phyloP scores from a whole-genome alignment of 192 early-diverging fungal species.

The Podila horticola region DNA sequence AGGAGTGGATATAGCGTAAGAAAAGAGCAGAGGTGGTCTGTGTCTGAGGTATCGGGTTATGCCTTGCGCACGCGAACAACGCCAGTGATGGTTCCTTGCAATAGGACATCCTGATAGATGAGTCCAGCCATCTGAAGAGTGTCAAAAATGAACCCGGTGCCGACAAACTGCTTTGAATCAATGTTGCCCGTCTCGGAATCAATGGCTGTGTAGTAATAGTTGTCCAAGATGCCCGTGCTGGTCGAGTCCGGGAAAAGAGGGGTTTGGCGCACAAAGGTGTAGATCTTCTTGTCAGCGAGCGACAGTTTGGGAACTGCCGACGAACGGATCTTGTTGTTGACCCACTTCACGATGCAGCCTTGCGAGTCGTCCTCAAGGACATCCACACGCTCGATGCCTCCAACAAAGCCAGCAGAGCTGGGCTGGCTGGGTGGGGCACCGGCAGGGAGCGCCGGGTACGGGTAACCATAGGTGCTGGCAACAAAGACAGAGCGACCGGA shows the following conservation, averaged over 20 bases:
- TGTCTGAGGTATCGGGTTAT: conserved; percentile 7
- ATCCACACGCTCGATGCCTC: conserved; percentile 35
- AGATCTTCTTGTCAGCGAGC: conserved; percentile 31
- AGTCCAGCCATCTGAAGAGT: conserved; percentile 35
- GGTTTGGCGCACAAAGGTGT: conserved; percentile 28
- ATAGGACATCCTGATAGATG: conserved; percentile 3
- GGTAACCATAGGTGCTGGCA: conserved; percentile 28
- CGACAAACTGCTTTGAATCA: conserved; percentile 30
- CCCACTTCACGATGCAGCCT: conserved; percentile 29
- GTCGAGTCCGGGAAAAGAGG: conserved; percentile 19
- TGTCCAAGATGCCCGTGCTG: conserved; percentile 27
- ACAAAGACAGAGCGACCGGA: conserved; percentile 26
- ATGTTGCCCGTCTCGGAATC: conserved; percentile 27
- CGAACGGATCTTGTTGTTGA: conserved; percentile 34
- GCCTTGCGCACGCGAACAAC: conserved; percentile 30
- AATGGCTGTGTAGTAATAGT: conserved; percentile 27
- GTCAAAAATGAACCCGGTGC: conserved; percentile 21
- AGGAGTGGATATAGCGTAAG: not conserved
- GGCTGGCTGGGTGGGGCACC: conserved; percentile 22
- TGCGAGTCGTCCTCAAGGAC: conserved; percentile 27
- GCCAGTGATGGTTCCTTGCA: conserved; percentile 30
- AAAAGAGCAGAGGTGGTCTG: conserved; percentile 3
- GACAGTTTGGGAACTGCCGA: conserved; percentile 27
- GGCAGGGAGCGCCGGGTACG: conserved; percentile 28
- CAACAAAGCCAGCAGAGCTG: conserved; percentile 25